These are phyloP conservation scores for Fusarium graminum DNA, from an alignment of 2,329 filamentous ascomycete species.

Conservation along the genomic window DNA sequence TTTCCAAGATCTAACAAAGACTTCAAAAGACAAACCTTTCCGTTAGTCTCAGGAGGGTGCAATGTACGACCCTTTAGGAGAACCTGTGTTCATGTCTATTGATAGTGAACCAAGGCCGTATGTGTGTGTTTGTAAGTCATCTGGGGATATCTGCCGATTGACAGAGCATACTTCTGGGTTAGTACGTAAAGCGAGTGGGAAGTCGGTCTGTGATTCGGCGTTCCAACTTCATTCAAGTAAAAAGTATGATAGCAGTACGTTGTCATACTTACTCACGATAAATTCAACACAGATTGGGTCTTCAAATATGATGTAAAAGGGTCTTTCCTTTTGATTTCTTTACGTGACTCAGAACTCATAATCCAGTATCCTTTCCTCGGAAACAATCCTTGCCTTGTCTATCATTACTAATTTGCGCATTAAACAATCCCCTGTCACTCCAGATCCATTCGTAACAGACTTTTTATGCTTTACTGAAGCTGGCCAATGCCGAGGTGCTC, in stretches of 20 bases:
- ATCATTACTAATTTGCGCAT: conserved; percentile 51
- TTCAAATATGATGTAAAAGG: conserved; percentile 14
- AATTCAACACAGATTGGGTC: not conserved
- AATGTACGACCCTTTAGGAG: too few species aligned
- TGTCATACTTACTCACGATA: not conserved
- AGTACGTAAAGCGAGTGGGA: too few species aligned
- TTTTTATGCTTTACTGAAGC: conserved; percentile 45
- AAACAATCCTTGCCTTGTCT: conserved; percentile 49
- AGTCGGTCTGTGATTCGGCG: too few species aligned
- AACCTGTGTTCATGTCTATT: too few species aligned
- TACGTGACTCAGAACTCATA: conserved; percentile 46
- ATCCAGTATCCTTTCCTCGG: conserved; percentile 46
- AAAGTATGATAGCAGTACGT: not conserved
- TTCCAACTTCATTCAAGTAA: not conserved
- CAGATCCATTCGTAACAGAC: conserved; percentile 25
- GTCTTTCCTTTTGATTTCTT: conserved; percentile 41
- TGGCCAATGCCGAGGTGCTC: conserved; percentile 70
- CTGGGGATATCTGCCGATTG: too few species aligned
- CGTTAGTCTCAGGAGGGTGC: too few species aligned
- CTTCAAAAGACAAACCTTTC: too few species aligned
- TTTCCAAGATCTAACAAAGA: too few species aligned
- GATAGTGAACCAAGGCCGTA: too few species aligned
- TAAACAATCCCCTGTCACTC: conserved; percentile 39
- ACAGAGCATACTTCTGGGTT: too few species aligned
- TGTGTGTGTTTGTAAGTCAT: too few species aligned